Base-by-base conservation (phyloP, 179 eudicot genomes). In the Heliamphora pulchella region DNA sequence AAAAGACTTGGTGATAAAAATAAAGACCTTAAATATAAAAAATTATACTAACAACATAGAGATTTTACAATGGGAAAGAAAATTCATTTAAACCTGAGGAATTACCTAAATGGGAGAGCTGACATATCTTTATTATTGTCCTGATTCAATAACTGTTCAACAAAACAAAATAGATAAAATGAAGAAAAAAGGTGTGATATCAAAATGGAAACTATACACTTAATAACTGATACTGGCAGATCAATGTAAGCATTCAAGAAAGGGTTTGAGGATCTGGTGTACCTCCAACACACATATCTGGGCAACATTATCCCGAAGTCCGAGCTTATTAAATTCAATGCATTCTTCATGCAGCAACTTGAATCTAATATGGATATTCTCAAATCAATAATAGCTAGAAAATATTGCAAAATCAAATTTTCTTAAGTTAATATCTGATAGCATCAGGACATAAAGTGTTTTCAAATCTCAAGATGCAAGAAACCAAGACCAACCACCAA, bases 211-310 rank as follows among this genome's bases (percentile, higher is more conserved):
- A 1, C 13, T 15, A 31, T 39, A 4, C 6, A 55, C 57, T 78
- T 43, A 54, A 75, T 41, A 22, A 61, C 8, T 61, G 2, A 31
- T 20, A 39, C 58, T 31, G 17, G 46, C 13, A 50, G 18, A 72
- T 47, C 22, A n/a, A 9, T 5, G 10, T 51, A 55, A 64, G 72
- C 58, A 72, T 71, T 7, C 59, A 72, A 63, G 39, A 78, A 31
- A 55, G 55, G 63, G 64, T 62, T 46, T 5, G 15, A 62, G 77
- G 79, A 84, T 46, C 54, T 7, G 9, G 81, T 57, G 76, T 86
- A 96, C 99, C 99, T 96, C 94, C 73, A 96, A 87, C 61, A 96
- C 99, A 88, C 97, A 94, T 82, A 96, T 88, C 87, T 96, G 99
- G 75, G 99, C 99, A 82, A 96, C 97, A 87, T 96, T 96, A 86